Conservation (phyloP, 495 filamentous ascomycete genomes). For the Penicillium verhagenii region DNA sequence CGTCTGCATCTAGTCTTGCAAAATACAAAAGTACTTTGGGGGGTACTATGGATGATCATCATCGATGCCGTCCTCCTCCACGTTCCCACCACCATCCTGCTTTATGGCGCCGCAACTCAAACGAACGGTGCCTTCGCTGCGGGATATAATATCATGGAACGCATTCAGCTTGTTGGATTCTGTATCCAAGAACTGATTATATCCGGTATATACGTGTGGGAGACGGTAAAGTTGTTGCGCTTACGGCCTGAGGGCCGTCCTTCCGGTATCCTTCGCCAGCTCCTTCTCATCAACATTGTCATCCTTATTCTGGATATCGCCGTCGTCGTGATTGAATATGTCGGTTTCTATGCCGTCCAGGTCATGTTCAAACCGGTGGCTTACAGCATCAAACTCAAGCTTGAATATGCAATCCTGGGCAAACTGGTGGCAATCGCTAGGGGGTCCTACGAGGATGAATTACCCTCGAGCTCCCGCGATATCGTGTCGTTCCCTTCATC, state of each 20-base stretch:
- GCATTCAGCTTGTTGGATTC: conserved; percentile 53
- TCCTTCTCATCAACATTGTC: conserved; percentile 49
- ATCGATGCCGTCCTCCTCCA: conserved; percentile 45
- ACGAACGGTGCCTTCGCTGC: conserved; percentile 28
- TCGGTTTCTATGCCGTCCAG: conserved; percentile 47
- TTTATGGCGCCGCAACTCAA: conserved; percentile 37
- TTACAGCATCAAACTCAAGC: conserved; percentile 54
- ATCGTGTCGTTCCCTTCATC: conserved; percentile 16
- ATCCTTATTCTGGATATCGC: conserved; percentile 49
- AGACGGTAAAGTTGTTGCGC: conserved; percentile 45
- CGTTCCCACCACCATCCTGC: conserved; percentile 39
- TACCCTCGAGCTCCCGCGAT: conserved; percentile 17
- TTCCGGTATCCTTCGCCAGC: conserved; percentile 39
- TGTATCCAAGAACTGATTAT: conserved; percentile 55
- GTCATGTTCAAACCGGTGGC: conserved; percentile 50
- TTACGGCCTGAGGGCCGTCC: conserved; percentile 29
- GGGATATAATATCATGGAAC: conserved; percentile 51
- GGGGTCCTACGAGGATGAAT: conserved; percentile 4
- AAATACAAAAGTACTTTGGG: conserved; percentile 33
- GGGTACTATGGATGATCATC: conserved; percentile 43
- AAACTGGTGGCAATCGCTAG: conserved; percentile 42
- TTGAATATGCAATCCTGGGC: conserved; percentile 54
- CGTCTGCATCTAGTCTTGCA: conserved; percentile 47
- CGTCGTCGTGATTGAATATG: conserved; percentile 48
- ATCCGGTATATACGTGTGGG: conserved; percentile 56